Base-by-base conservation (phyloP, 805 yeast species). In the Pichia ethanolica region DNA sequence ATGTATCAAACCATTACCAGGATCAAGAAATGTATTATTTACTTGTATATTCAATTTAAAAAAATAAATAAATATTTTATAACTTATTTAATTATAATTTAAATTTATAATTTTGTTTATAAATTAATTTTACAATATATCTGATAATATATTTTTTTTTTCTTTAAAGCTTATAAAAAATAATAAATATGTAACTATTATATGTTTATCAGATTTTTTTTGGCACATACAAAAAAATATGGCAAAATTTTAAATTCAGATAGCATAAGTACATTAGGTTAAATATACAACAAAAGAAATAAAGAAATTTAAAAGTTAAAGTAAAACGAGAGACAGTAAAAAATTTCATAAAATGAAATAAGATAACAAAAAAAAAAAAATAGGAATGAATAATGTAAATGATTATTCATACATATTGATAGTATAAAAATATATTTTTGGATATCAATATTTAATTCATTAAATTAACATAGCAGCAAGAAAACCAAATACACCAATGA, bases 1-100 rank as follows among this genome's bases (percentile, higher is more conserved):
- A 63, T 90, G 97, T 96, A 66, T 82, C 28, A 72, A 75, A 42
- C 72, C 77, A 47, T 72, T 76, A 36, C 72, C 73, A 28, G 86
- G 86, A 7, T 83, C 85, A 33, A 79, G 91, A 65, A 88, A 86
- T 67, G 88, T 88, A 51, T 72, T 88, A 55, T 79, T 74, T 57
- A 77, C 82, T 9, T 78, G 75, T 50, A 71, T 71, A 30, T 69
- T 79, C 49, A 72, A 60, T 20, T 38, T 63, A 12, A 45, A 41
- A 10, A 28, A 42, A 34, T 45, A 43, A 13, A 42, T 41, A 28
- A 13, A 9, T 20, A 13, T 32, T 35, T 32, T 35, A 30, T 37
- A 35, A 33, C 12, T 34, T 35, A 28, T 37, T 33, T 43, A 35
- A 46, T 41, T 32, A 30, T 42, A 6, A 2, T 28, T 33, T 20